Base-by-base conservation (phyloP, 2,329 filamentous ascomycete species). In the Cladophialophora exuberans region DNA sequence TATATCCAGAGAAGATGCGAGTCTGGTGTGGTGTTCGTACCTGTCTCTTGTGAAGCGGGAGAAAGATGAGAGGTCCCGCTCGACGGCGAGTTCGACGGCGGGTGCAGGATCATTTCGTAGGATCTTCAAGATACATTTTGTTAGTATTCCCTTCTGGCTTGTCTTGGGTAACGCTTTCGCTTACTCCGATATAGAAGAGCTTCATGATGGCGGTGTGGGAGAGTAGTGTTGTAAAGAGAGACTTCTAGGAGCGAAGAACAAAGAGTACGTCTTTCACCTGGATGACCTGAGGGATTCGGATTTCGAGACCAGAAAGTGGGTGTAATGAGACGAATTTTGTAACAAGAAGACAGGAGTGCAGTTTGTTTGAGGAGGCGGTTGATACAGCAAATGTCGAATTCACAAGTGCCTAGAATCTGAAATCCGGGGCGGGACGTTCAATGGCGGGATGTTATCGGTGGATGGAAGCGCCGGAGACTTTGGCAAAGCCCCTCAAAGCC, bases 81-180 rank as follows among this genome's bases (percentile, higher is more conserved):
- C 90, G 63, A 82, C 79, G 71, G 81, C 83, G 61, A 96, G 80
- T 77, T 96, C 89, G 66, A 89, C 76, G 45, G 88, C 84, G 44
- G 90, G 88, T 75, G 88, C 85, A 65, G 75, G 76, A 68, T 89
- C 86, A 76, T 94, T 94, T 75, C 87, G 88, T 70, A 94, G 79
- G 72, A 96, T 83, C 90, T 95, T 36, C 39, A 42, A 22, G 26
- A 22, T 4, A n/a, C 10, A 25, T 23, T 59, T 25, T 52, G 35
- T 31, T 26, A 23, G 18, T 28, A n/a, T 22, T 28, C 10, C 36
- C 26, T 39, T 11, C 17, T 30, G 25, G 30, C 13, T 25, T 22
- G 23, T 15, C 7, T 17, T 11, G 51, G 15, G 9, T 17, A 41
- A 41, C 25, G 20, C 10, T 13, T 6, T 50, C 36, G 39, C 65